phyloP scores from a whole-genome alignment of 768 basidiomycete species.

The Lentinula edodes region DNA sequence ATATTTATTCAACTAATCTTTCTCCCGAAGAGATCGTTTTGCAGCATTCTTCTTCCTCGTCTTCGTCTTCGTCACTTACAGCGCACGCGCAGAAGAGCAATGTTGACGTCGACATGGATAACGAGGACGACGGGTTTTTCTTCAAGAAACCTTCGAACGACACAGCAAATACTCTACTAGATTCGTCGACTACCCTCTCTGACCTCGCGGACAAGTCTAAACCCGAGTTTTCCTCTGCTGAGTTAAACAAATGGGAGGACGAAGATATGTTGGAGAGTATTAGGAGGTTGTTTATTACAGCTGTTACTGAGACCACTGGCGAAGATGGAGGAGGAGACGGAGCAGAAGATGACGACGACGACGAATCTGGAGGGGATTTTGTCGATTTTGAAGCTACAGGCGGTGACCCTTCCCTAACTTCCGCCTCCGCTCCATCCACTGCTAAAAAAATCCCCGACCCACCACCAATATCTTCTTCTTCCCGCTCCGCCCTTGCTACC shows the following conservation, averaged over 20 bases:
- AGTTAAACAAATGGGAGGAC: constrained; percentile 74
- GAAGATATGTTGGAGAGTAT: constrained; percentile 84
- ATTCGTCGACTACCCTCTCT: constrained; percentile 9
- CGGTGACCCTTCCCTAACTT: constrained; percentile 7
- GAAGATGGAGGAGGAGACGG: constrained; percentile 13
- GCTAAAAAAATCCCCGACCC: constrained; percentile 14
- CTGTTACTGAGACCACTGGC: constrained; percentile 29
- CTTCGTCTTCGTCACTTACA: constrained; percentile 6
- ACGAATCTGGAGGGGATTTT: constrained; percentile 34
- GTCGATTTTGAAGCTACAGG: constrained; percentile 32
- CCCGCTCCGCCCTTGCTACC: constrained; percentile 54
- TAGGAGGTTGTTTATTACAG: constrained; percentile 87
- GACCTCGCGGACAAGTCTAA: constrained; percentile 70
- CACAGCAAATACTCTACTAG: too few relatives aligned
- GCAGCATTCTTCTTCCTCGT: constrained; percentile 12
- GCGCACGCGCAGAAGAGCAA: constrained; percentile 18
- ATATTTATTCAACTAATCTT: constrained; percentile 72
- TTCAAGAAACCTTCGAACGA: constrained; percentile 33
- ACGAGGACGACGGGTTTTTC: constrained; percentile 74
- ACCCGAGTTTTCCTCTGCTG: constrained; percentile 33
- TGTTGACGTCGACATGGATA: constrained; percentile 8
- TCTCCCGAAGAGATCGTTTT: constrained; percentile 63
- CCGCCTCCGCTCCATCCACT: constrained; percentile 12
- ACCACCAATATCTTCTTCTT: constrained; percentile 27
- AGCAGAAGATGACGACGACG: constrained; percentile 32